phyloP scores from a whole-genome alignment of 2,329 filamentous ascomycete species.

The Neoscytalidium dimidiatum region DNA sequence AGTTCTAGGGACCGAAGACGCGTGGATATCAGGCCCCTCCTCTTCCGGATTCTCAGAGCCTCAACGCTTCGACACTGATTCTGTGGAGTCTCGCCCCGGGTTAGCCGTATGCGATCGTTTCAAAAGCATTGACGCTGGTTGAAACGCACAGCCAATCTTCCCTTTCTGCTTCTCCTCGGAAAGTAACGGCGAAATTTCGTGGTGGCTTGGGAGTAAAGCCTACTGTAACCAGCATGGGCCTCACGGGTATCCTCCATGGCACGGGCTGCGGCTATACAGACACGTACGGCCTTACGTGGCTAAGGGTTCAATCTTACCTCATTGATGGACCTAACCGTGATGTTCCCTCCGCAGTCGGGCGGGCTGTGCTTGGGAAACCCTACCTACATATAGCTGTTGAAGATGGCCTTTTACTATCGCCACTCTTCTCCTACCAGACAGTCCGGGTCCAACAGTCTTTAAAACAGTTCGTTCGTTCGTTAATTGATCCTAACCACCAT shows the following conservation, averaged over 20 bases:
- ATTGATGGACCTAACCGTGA: not conserved
- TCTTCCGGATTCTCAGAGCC: too few species aligned
- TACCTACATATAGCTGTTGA: not conserved
- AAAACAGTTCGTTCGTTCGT: not conserved
- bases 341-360: not conserved
- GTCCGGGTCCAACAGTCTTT: not conserved
- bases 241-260: not conserved
- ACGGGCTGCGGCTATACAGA: not conserved
- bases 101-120: not conserved
- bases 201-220: not conserved
- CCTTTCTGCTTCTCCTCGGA: not conserved
- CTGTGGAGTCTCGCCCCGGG: not conserved
- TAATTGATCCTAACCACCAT: slow-evolving; percentile 1
- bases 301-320: not conserved
- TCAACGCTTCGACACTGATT: not conserved
- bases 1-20: not conserved
- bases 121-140: not conserved
- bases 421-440: not conserved
- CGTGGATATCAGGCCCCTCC: too few species aligned
- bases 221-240: not conserved
- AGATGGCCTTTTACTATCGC: not conserved
- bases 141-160: not conserved
- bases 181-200: not conserved
- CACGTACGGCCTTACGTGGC: slow-evolving; percentile 8
- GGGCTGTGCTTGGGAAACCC: not conserved